Evolutionary conservation across 1,284 basidiomycete species (phyloP).

Genomic region (Ustilago cynodontis): DNA sequence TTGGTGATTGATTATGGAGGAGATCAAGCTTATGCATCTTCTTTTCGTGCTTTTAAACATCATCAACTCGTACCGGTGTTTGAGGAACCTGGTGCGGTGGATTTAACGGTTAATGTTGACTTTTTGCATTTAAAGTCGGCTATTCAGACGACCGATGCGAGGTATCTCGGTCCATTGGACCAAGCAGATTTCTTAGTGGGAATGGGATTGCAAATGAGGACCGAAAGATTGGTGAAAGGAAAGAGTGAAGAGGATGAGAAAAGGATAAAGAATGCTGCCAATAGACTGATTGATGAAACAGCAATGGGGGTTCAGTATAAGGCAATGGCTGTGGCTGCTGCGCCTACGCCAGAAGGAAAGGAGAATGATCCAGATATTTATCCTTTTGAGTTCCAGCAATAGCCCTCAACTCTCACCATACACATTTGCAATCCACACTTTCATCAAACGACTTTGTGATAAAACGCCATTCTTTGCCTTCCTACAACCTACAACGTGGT

Average conservation of each 20-base stretch:
- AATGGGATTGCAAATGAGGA: conserved; percentile 76
- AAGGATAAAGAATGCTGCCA: conserved; percentile 72
- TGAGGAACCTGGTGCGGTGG: conserved; percentile 84
- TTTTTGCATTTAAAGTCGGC: conserved; percentile 89
- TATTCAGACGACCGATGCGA: conserved; percentile 71
- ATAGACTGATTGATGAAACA: conserved; percentile 73
- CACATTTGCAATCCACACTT: background rate
- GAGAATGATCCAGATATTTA: conserved; percentile 22
- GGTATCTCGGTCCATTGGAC: conserved; percentile 77
- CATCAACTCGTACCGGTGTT: conserved; percentile 90
- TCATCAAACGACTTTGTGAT: no score
- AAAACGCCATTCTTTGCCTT: background rate
- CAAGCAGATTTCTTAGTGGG: conserved; percentile 78
- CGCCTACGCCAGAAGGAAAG: conserved; percentile 6
- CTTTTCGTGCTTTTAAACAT: conserved; percentile 89
- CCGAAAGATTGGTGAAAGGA: conserved; percentile 74
- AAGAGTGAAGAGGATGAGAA: conserved; percentile 74
- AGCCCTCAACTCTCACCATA: background rate
- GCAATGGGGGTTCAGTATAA: conserved; percentile 76
- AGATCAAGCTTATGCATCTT: conserved; percentile 78
- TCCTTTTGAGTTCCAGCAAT: conserved; percentile 30
- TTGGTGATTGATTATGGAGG: conserved; percentile 92
- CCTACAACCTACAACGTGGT: no score
- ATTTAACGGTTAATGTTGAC: conserved; percentile 95
- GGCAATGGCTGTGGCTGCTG: conserved; percentile 71